A percentile compares a stretch with the other conserved stretches of the same genome.
Evolutionary conservation across 225 moss, liverwort and hornwort species (phyloP).

Genomic region (Rhytidiadelphus loreus): DNA sequence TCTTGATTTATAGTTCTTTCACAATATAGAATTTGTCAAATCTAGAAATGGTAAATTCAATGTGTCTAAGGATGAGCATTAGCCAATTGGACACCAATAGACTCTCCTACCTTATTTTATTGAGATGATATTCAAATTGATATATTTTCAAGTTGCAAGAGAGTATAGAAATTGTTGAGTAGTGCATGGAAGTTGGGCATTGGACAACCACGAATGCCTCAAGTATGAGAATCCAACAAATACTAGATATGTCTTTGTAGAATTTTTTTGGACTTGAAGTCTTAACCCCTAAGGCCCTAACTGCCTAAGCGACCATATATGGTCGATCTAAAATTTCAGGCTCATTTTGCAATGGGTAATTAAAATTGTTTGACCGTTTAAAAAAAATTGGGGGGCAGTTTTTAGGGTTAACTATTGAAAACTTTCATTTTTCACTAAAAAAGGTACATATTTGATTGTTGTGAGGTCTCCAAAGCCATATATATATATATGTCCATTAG

Average conservation of each 20-base stretch:
- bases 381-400: too few relatives aligned
- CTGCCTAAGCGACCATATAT: too few relatives aligned
- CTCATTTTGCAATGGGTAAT: too few relatives aligned
- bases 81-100: not conserved
- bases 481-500: too few relatives aligned
- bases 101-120: not conserved
- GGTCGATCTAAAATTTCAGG: too few relatives aligned
- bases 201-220: not conserved
- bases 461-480: too few relatives aligned
- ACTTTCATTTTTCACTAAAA: too few relatives aligned
- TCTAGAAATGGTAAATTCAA: not conserved
- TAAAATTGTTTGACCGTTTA: too few relatives aligned
- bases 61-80: not conserved
- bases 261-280: rapidly evolving
- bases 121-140: not conserved
- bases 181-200: not conserved
- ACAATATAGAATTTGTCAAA: not conserved
- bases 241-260: not conserved
- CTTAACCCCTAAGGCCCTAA: too few relatives aligned
- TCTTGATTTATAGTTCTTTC: not conserved
- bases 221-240: not conserved
- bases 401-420: too few relatives aligned
- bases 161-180: not conserved
- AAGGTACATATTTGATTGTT: too few relatives aligned
- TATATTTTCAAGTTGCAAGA: not conserved